Conservation (phyloP, 1,284 basidiomycete genomes). For the Macrocystidia cucumis region DNA sequence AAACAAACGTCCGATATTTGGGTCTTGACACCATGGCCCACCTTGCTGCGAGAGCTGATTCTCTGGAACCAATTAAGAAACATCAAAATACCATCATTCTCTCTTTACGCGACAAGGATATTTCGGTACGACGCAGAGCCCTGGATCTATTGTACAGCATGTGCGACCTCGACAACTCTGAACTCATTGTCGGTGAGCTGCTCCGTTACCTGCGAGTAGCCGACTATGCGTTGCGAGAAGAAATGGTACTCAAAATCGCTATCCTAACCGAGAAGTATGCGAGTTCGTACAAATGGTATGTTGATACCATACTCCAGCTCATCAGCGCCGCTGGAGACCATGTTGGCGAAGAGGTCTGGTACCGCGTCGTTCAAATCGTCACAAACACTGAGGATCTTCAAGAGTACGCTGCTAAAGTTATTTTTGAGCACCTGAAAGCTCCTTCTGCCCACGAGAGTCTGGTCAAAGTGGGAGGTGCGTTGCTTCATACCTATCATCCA, state of each 20-base stretch:
- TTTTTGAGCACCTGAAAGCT: constrained; percentile 85
- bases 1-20: constrained; percentile 97
- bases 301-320: constrained; percentile 92
- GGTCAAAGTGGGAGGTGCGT: constrained; percentile 89
- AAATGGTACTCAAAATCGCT: constrained; percentile 98
- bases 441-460: constrained; percentile 95
- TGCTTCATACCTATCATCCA: constrained; percentile 1
- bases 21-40: constrained; percentile 98
- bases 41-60: constrained; percentile 88
- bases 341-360: constrained; percentile 99
- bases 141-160: constrained; percentile 97
- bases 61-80: constrained; percentile 87
- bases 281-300: constrained; percentile 92
- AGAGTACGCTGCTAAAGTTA: constrained; percentile 91
- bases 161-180: constrained; percentile 96
- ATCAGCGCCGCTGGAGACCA: constrained; percentile 97
- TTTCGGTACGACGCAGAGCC: constrained; percentile 90
- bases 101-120: constrained; percentile 94
- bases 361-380: constrained; percentile 96
- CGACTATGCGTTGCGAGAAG: constrained; percentile 93
- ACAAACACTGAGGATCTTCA: constrained; percentile 98
- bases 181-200: constrained; percentile 91
- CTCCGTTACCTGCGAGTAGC: constrained; percentile 90
- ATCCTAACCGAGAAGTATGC: constrained; percentile 98
- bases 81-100: constrained; percentile 96